phyloP scores from a whole-genome alignment of 495 filamentous ascomycete species.

The Glutinoglossum americanum region DNA sequence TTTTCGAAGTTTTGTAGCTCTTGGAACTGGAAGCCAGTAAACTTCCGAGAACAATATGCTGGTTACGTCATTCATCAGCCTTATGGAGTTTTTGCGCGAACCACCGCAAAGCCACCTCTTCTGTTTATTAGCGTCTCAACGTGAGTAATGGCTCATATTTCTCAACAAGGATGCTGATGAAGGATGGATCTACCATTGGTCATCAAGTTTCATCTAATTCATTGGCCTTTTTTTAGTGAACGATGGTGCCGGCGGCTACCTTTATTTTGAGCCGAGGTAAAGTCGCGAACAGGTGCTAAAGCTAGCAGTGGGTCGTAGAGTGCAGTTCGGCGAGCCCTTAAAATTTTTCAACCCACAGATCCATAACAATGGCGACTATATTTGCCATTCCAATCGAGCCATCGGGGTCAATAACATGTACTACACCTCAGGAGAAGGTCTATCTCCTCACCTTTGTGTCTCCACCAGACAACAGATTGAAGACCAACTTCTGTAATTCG shows the following conservation, averaged over 20 bases:
- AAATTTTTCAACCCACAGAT: neutral
- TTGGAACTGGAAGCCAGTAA: no score
- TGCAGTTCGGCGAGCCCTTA: neutral
- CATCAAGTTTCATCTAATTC: no score
- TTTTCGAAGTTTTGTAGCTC: no score
- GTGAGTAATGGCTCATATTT: no score
- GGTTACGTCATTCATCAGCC: neutral
- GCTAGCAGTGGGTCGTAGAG: neutral
- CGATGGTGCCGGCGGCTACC: neutral
- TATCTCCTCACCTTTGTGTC: conserved; percentile 56
- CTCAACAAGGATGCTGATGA: no score
- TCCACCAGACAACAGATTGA: conserved; percentile 56
- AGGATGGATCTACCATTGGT: no score
- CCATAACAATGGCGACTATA: neutral
- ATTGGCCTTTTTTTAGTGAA: neutral
- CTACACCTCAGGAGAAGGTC: conserved; percentile 12
- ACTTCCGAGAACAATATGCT: no score
- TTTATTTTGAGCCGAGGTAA: conserved; percentile 1
- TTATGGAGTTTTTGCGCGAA: neutral
- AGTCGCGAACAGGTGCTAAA: neutral
- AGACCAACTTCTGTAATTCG: conserved; percentile 38
- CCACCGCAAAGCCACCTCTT: no score
- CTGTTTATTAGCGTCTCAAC: no score
- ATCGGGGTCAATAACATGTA: neutral
- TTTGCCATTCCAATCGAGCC: neutral